These are phyloP conservation scores for Yamadazyma sp. DNA, from an alignment of 1,139 yeast genomes.

Conservation along the genomic window DNA sequence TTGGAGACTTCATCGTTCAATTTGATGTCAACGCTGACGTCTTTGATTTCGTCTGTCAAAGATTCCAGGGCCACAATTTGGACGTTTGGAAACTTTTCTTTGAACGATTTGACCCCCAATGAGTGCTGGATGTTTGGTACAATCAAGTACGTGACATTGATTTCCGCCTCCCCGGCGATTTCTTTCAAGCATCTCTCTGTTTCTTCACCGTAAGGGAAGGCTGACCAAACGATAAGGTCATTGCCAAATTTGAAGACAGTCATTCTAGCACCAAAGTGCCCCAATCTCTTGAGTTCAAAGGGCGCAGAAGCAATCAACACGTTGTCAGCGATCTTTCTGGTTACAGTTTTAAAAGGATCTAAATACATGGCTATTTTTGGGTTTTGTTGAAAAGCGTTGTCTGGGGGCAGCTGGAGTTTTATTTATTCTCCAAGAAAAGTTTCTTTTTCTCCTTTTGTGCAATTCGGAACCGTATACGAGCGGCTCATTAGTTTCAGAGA, in stretches of 20 bases:
- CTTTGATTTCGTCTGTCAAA: constrained; percentile 22
- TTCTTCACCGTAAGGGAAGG: constrained; percentile 55
- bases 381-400: not conserved
- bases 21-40: constrained; percentile 22
- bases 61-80: constrained; percentile 50
- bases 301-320: constrained; percentile 50
- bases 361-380: no score
- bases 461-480: no score
- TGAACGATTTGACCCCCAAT: constrained; percentile 51
- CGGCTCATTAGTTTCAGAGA: no score
- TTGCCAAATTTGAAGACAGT: constrained; percentile 42
- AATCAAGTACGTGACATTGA: constrained; percentile 40
- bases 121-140: constrained; percentile 57
- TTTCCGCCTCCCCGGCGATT: constrained; percentile 27
- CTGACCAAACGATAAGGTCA: constrained; percentile 53
- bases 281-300: constrained; percentile 35
- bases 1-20: constrained; percentile 28
- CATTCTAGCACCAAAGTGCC: constrained; percentile 63
- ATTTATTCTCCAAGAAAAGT: no score
- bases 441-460: no score
- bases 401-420: not conserved
- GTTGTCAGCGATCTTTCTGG: constrained; percentile 44
- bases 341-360: constrained; percentile 30
- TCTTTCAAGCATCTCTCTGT: constrained; percentile 37
- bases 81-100: constrained; percentile 43